Evolutionary conservation across 2,329 filamentous ascomycete genomes (phyloP).

Genomic region (Truncatella angustata): DNA sequence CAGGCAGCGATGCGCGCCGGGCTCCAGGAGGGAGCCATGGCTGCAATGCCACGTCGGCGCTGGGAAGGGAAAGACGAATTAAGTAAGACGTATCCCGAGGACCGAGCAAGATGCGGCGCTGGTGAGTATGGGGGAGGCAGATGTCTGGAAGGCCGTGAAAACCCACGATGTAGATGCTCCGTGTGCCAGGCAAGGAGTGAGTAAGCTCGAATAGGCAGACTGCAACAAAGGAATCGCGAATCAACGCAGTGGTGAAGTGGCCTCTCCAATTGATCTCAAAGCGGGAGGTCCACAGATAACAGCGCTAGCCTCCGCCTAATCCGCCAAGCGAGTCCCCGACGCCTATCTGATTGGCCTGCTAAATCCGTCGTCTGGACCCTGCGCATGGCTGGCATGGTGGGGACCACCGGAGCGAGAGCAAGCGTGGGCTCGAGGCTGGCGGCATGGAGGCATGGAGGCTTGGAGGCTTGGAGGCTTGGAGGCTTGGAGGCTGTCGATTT

Average conservation of each 20-base stretch:
- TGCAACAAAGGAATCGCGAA: not conserved
- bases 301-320: not conserved
- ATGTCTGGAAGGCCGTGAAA: too few species aligned
- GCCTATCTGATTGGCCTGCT: conserved; percentile 9
- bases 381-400: too few species aligned
- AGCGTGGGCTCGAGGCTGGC: too few species aligned
- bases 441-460: too few species aligned
- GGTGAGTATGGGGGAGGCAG: not conserved
- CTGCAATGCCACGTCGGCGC: not conserved
- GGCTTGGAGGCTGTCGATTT: too few species aligned
- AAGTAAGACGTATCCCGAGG: too few species aligned
- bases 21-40: conserved; percentile 28
- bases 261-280: conserved; percentile 10
- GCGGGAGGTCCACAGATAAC: conserved; percentile 5
- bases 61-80: not conserved
- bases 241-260: conserved; percentile 7
- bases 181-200: too few species aligned
- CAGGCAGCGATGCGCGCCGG: conserved; percentile 20
- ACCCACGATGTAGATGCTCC: too few species aligned
- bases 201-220: too few species aligned
- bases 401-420: too few species aligned
- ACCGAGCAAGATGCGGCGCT: too few species aligned
- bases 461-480: too few species aligned
- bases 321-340: not conserved
- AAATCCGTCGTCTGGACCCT: not conserved